A percentile compares a stretch with the other conserved stretches of the same genome.
phyloP scores from a whole-genome alignment of 108 stramenopile genomes.

The Pseudonitzschia delicatissima region DNA sequence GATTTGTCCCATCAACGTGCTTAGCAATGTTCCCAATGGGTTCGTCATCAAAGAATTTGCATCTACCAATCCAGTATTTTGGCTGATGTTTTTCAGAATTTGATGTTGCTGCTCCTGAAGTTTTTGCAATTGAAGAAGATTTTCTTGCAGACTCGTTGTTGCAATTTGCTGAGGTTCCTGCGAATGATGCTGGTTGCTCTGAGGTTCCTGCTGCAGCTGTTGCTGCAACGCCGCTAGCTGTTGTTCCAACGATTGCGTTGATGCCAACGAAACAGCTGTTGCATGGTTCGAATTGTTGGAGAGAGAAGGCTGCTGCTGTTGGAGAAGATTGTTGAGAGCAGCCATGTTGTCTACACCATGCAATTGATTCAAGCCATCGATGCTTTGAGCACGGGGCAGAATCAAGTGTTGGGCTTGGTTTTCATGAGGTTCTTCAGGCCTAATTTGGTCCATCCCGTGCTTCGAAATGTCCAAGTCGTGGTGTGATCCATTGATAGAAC shows the following conservation, averaged over 20 bases:
- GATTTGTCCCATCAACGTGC: not conserved
- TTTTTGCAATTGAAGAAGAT: not conserved
- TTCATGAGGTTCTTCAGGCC: not conserved
- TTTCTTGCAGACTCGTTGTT: not conserved
- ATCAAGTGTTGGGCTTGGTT: not conserved
- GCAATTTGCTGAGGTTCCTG: not conserved
- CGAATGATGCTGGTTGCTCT: not conserved
- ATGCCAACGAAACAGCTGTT: not conserved
- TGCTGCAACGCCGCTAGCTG: not conserved
- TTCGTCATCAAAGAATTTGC: not conserved
- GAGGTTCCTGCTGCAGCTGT: too few relatives aligned
- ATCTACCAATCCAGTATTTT: not conserved
- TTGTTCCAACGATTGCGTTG: not conserved
- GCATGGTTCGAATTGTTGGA: not conserved
- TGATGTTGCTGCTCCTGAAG: not conserved
- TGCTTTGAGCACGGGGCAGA: not conserved
- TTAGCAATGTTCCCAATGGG: too few relatives aligned
- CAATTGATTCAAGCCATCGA: not conserved
- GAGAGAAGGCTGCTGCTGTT: not conserved
- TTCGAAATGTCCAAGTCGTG: not conserved
- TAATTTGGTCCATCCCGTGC: not conserved
- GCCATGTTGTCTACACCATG: not conserved
- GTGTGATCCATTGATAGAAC: not conserved
- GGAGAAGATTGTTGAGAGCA: not conserved
- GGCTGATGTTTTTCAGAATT: not conserved